These are phyloP conservation scores for Trichaptum fuscoviolaceum DNA, from an alignment of 768 basidiomycete genomes.

Conservation along the genomic window DNA sequence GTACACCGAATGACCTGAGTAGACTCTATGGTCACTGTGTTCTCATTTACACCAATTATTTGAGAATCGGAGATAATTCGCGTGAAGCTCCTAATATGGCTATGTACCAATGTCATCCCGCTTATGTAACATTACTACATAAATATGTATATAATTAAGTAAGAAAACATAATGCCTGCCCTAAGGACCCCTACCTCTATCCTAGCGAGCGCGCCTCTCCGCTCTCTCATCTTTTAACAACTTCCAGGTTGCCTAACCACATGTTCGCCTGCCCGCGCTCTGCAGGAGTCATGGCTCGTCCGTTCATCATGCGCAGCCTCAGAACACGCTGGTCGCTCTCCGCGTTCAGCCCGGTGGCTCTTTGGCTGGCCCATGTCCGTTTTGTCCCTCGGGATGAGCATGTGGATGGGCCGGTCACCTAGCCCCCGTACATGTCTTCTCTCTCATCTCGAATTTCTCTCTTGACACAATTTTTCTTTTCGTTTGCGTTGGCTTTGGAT, in stretches of 20 bases:
- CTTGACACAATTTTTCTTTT: no score
- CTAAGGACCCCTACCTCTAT: not conserved
- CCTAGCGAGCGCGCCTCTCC: not conserved
- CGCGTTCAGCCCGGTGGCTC: not conserved
- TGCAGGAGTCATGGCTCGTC: not conserved
- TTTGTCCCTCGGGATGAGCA: not conserved
- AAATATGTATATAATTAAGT: no score
- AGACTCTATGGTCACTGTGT: no score
- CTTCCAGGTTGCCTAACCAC: not conserved
- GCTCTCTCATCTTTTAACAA: not conserved
- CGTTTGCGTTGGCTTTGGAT: no score
- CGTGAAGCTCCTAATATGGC: no score
- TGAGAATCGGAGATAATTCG: no score
- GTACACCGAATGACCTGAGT: no score
- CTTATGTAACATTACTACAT: no score
- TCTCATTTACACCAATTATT: no score
- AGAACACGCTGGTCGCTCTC: not conserved
- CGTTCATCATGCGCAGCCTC: not conserved
- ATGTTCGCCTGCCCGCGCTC: not conserved
- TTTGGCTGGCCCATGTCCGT: not conserved
- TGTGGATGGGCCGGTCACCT: not conserved
- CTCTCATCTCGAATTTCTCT: not conserved
- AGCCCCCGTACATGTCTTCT: not conserved
- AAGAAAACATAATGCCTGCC: no score
- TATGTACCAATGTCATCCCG: no score